Evolutionary conservation across 139 green algal genomes (phyloP).

Genomic region (Chlorella sorokiniana): DNA sequence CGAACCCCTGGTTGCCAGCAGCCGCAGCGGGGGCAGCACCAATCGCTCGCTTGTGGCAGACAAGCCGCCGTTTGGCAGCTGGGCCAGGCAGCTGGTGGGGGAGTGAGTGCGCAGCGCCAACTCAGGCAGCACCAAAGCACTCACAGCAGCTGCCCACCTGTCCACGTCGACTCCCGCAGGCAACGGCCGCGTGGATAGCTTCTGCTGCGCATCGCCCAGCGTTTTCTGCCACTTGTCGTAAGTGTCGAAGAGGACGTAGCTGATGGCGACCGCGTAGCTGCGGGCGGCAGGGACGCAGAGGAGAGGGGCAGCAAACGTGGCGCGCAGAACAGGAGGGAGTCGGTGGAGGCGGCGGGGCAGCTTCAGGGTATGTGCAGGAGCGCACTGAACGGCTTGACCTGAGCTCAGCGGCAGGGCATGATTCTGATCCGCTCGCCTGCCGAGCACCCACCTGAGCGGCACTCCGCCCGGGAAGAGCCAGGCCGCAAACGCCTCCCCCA

Average conservation of each 20-base stretch:
- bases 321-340: too few relatives aligned
- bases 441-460: slow-evolving; percentile 40
- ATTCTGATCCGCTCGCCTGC: neutral
- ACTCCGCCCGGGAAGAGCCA: slow-evolving; percentile 74
- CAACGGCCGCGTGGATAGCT: slow-evolving; percentile 18
- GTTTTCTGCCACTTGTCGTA: slow-evolving; percentile 73
- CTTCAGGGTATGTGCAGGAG: neutral
- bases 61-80: too few relatives aligned
- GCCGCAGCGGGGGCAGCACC: too few relatives aligned
- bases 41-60: too few relatives aligned
- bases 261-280: slow-evolving; percentile 72
- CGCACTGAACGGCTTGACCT: neutral
- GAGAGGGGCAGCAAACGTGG: neutral
- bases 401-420: neutral
- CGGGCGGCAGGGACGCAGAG: neutral
- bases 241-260: slow-evolving; percentile 79
- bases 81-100: too few relatives aligned
- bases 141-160: neutral
- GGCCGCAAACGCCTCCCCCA: slow-evolving; percentile 76
- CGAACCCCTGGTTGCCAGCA: too few relatives aligned
- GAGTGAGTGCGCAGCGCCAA: too few relatives aligned
- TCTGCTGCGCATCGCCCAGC: slow-evolving; percentile 33
- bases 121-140: too few relatives aligned
- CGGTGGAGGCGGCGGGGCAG: too few relatives aligned
- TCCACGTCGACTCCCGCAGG: slow-evolving; percentile 16